phyloP scores from a whole-genome alignment of 228 moss, liverwort and hornwort genomes.

The Sphagnum fallax region DNA sequence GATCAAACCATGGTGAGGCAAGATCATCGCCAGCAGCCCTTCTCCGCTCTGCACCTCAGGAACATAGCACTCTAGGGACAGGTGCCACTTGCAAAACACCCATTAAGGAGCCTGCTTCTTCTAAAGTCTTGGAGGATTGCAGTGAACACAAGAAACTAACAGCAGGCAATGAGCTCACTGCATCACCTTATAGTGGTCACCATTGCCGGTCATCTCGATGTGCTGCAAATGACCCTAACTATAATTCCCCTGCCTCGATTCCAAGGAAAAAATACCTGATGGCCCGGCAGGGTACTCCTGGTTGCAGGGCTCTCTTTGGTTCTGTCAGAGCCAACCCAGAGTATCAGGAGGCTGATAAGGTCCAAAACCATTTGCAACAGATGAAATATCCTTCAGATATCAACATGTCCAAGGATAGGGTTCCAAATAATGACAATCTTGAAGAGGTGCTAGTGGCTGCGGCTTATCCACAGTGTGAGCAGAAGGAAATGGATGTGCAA shows the following conservation, averaged over 20 bases:
- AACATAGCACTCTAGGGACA: background rate
- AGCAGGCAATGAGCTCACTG: slow-evolving; percentile 5
- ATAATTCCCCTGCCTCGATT: slow-evolving; percentile 15
- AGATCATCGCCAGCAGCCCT: background rate
- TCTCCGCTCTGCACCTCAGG: background rate
- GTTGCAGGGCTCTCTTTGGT: slow-evolving; percentile 13
- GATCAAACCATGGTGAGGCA: background rate
- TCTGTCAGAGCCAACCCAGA: slow-evolving; percentile 3
- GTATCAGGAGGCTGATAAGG: no score
- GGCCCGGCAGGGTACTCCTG: slow-evolving; percentile 35
- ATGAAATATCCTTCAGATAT: no score
- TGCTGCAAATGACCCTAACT: slow-evolving; percentile 30
- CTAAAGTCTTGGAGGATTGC: background rate
- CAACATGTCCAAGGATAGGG: no score
- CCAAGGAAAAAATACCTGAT: slow-evolving; percentile 30
- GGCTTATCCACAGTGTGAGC: no score
- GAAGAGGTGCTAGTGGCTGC: no score
- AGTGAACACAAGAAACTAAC: slow-evolving; percentile 8
- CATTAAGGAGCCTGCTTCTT: slow-evolving; percentile 9
- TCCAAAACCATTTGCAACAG: no score
- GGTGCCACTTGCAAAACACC: slow-evolving; percentile 5
- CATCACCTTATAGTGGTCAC: slow-evolving; percentile 27
- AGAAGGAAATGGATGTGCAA: no score
- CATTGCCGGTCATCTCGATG: slow-evolving; percentile 38
- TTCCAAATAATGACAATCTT: no score